phyloP scores from a whole-genome alignment of 148 eudicot species.

The Persicaria tinctoria region DNA sequence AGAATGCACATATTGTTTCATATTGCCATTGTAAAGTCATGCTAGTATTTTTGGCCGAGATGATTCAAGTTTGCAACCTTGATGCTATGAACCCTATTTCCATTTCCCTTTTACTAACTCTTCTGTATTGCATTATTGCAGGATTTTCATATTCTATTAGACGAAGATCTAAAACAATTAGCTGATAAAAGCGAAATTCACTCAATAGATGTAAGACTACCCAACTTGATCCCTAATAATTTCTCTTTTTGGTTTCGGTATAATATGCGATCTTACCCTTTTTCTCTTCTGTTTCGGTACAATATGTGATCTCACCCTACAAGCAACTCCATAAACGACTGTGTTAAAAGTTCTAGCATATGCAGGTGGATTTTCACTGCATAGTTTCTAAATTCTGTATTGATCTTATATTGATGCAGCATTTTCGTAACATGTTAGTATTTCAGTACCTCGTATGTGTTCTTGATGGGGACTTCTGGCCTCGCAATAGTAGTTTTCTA shows the following conservation, averaged over 20 bases:
- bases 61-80: neutral
- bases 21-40: neutral
- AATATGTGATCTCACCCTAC: neutral
- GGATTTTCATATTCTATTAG: conserved; percentile 62
- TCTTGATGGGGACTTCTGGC: conserved; percentile 64
- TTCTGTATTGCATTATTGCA: conserved; percentile 23
- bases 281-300: neutral
- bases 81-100: conserved; percentile 5
- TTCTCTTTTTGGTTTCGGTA: neutral
- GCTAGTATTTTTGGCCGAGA: neutral
- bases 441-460: conserved; percentile 62
- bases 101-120: conserved; percentile 2
- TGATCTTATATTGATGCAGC: conserved; percentile 31
- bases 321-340: neutral
- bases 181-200: conserved; percentile 22
- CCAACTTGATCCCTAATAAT: neutral
- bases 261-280: neutral
- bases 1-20: neutral
- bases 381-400: neutral
- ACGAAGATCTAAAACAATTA: conserved; percentile 35
- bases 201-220: conserved; percentile 14
- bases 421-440: conserved; percentile 52
- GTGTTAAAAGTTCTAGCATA: neutral
- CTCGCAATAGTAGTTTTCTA: conserved; percentile 46
- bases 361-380: neutral